Percentiles rank a stretch among this genome's conserved stretches.
Conservation (phyloP, 2,329 filamentous ascomycete genomes). For the Parafenestella ontariensis region DNA sequence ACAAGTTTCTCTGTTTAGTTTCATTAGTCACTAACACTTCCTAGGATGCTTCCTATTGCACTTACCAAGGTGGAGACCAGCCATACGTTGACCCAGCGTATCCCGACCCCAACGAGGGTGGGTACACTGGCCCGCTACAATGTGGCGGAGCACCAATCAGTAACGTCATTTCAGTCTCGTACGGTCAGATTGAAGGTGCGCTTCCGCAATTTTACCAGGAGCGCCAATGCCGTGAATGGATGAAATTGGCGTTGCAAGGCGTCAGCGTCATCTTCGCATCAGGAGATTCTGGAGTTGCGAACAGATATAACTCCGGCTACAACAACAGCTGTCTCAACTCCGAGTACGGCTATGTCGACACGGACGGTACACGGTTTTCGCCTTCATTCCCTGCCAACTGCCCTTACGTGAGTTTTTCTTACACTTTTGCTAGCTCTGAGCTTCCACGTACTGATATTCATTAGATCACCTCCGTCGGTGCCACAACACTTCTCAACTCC, state of each 20-base stretch:
- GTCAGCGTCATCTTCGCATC: conserved; percentile 58
- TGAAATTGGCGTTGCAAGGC: conserved; percentile 54
- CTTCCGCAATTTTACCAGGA: conserved; percentile 57
- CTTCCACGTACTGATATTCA: neutral
- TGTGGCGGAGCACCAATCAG: conserved; percentile 54
- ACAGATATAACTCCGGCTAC: conserved; percentile 18
- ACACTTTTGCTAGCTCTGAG: neutral
- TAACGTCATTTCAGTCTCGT: conserved; percentile 61
- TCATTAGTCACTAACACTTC: conserved; percentile 1
- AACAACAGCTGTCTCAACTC: conserved; percentile 22
- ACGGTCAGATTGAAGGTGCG: conserved; percentile 62
- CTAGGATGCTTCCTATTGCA: conserved; percentile 27
- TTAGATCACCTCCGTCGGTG: conserved; percentile 64
- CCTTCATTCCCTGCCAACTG: conserved; percentile 69
- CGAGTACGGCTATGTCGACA: conserved; percentile 16
- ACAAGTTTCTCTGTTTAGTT: too few relatives aligned
- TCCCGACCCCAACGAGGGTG: conserved; percentile 20
- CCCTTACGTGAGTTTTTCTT: conserved; percentile 59
- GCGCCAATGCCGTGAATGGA: conserved; percentile 56
- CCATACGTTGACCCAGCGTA: conserved; percentile 24
- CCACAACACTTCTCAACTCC: conserved; percentile 47
- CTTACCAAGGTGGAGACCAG: conserved; percentile 22
- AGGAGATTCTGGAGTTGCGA: conserved; percentile 49
- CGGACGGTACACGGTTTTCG: conserved; percentile 50
- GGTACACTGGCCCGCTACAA: conserved; percentile 40